These are phyloP conservation scores for Cerioporus squamosus DNA, from an alignment of 1,284 basidiomycete genomes.

Conservation along the genomic window DNA sequence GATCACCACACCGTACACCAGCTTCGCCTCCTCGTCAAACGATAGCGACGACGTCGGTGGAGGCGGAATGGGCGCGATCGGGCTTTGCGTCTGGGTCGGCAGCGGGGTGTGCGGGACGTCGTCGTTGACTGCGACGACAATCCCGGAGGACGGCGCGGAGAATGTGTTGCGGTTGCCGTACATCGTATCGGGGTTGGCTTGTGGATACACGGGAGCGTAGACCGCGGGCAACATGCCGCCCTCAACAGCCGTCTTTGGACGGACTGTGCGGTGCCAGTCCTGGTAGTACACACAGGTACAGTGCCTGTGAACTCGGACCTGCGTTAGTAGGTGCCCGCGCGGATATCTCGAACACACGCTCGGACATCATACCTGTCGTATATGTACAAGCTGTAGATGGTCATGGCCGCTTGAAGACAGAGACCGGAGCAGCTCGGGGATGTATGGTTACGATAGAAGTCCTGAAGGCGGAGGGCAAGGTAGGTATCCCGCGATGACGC, in stretches of 20 bases:
- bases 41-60: constrained; percentile 60
- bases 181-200: constrained; percentile 39
- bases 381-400: constrained; percentile 88
- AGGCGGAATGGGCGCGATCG: constrained; percentile 29
- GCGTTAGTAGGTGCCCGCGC: neutral
- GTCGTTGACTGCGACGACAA: constrained; percentile 71
- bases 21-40: constrained; percentile 97
- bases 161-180: constrained; percentile 66
- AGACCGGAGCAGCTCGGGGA: too few species aligned
- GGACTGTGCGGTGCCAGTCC: constrained; percentile 86
- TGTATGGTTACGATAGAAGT: too few species aligned
- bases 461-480: neutral
- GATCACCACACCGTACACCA: constrained; percentile 95
- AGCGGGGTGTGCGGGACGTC: constrained; percentile 41
- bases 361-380: constrained; percentile 71
- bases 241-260: constrained; percentile 71
- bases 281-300: constrained; percentile 93
- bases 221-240: constrained; percentile 79
- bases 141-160: constrained; percentile 55
- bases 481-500: too few species aligned
- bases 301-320: constrained; percentile 67
- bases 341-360: neutral
- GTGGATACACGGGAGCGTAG: constrained; percentile 60
- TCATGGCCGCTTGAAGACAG: constrained; percentile 49
- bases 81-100: constrained; percentile 40